Base-by-base conservation (phyloP, 768 basidiomycete genomes). In the Lactifluus subvellereus region DNA sequence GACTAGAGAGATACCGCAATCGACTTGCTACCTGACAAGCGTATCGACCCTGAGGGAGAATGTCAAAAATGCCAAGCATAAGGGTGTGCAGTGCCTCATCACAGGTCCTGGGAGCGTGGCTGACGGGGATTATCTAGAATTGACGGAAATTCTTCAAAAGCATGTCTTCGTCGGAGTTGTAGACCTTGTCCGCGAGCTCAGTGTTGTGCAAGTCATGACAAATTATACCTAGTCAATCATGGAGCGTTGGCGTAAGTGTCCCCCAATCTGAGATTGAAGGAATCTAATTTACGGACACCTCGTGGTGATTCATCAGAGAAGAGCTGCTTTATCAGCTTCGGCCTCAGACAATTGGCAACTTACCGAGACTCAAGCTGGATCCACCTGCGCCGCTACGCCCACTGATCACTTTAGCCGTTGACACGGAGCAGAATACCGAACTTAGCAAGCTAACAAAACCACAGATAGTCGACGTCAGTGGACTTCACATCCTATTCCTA, bases 321-420 rank as follows among this genome's bases (percentile, higher is more conserved):
- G 94, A 97, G 68, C 79, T 97, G 38, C 96, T 98, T 73, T 98
- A 97, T 74, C 97, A 99, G 71, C 81, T n/a, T 99, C 8, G 92
- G 85, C 2, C 75, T 98, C 32, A 80, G 91, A 18, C 96, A 98
- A 72, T 99, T 99, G 92, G 94, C 2, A 82, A 89, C 64, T 83
- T 89, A 65, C 80, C 83, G 63, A 80, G 84, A 22, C 75, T 98
- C 55, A 87, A 86, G 65, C 79, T 98, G 2, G 87, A 94, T 40
- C 95, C 96, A 1, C 78, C 95, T 3, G 92, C 94, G 0, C 76
- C 84, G 0, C 71, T 98, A 16, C 80, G 79, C 2, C 81, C 81
- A 11, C 77, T 98, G 55, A 70, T 99, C 13, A 77, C 83, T 53
- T 82, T 98, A 6, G 96, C 94, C 0, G 85, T 96, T 14, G 83